Percentiles rank a stretch among this genome's conserved stretches.
These are phyloP conservation scores for Ceratocystiopsis minuta DNA, from an alignment of 2,329 filamentous ascomycete species.

Conservation along the genomic window DNA sequence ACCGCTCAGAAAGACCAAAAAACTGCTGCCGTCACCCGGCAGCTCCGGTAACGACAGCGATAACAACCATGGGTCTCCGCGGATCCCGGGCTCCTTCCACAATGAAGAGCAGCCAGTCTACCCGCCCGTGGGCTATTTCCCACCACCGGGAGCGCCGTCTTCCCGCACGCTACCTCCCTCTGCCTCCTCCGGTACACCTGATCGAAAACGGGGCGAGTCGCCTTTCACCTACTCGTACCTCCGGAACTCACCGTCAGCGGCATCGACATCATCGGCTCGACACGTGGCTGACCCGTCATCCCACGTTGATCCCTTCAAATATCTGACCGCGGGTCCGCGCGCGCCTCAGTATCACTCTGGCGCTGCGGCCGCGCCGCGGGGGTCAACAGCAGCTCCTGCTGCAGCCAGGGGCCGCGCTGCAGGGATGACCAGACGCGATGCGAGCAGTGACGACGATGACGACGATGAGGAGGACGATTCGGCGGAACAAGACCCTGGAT, in stretches of 20 bases:
- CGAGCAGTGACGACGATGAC: constrained; percentile 19
- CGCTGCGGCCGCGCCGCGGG: constrained; percentile 14
- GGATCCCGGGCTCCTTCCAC: constrained; percentile 20
- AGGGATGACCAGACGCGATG: constrained; percentile 9
- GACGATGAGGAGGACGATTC: constrained; percentile 7
- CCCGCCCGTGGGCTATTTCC: constrained; percentile 33
- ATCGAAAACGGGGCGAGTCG: constrained; percentile 20
- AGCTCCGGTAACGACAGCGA: constrained; percentile 13
- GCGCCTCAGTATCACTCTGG: constrained; percentile 17
- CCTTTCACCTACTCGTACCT: constrained; percentile 30
- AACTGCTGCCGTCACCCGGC: constrained; percentile 10
- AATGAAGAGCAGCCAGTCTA: constrained; percentile 19
- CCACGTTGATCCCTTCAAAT: constrained; percentile 31
- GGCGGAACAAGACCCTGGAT: not conserved
- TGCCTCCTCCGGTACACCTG: constrained; percentile 14
- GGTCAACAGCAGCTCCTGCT: constrained; percentile 12
- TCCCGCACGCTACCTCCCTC: constrained; percentile 10
- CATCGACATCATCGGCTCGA: constrained; percentile 15
- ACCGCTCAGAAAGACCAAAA: constrained; percentile 11
- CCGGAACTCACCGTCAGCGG: no score
- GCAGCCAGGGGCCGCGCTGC: constrained; percentile 17
- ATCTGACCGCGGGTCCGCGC: constrained; percentile 28
- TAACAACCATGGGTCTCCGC: constrained; percentile 10
- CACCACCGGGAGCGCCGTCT: constrained; percentile 21
- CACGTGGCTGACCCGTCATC: constrained; percentile 26